These are phyloP conservation scores for Ganoderma lucidum DNA, from an alignment of 1,284 basidiomycete genomes.

Conservation along the genomic window DNA sequence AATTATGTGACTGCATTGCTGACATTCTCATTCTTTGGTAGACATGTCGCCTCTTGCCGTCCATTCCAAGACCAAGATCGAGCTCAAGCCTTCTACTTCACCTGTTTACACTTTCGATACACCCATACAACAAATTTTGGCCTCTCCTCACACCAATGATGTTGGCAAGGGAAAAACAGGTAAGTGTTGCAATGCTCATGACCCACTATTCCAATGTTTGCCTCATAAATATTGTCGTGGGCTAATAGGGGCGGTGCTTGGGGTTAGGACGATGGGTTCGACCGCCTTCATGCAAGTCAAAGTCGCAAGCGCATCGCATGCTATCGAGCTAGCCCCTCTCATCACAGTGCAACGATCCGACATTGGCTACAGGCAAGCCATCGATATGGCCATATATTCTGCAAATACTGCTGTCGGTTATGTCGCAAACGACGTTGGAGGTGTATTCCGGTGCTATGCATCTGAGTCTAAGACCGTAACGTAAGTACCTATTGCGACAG, in stretches of 20 bases:
- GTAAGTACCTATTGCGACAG: constrained; percentile 19
- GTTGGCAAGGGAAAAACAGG: constrained; percentile 17
- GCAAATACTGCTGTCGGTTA: constrained; percentile 35
- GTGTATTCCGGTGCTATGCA: constrained; percentile 48
- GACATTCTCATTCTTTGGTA: constrained; percentile 35
- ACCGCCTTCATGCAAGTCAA: constrained; percentile 29
- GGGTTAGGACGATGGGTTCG: constrained; percentile 33
- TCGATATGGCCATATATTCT: constrained; percentile 46
- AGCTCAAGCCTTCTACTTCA: constrained; percentile 52
- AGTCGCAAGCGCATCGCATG: constrained; percentile 7
- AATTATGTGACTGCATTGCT: background rate
- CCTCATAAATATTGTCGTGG: constrained; percentile 5
- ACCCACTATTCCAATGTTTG: background rate
- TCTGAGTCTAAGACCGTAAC: constrained; percentile 20
- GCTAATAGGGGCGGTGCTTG: constrained; percentile 25
- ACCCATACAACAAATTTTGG: constrained; percentile 46
- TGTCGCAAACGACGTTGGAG: constrained; percentile 55
- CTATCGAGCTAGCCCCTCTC: constrained; percentile 20
- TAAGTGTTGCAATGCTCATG: constrained; percentile 4
- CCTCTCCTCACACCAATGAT: constrained; percentile 24
- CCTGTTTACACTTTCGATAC: constrained; percentile 59
- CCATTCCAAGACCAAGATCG: constrained; percentile 38
- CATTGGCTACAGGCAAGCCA: constrained; percentile 48
- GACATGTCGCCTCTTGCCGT: constrained; percentile 58
- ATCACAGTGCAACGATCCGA: constrained; percentile 49